Evolutionary conservation across 805 yeast genomes (phyloP), one percentile per base, ranked within the genome.

Genomic region (Lipomyces japonicus): DNA sequence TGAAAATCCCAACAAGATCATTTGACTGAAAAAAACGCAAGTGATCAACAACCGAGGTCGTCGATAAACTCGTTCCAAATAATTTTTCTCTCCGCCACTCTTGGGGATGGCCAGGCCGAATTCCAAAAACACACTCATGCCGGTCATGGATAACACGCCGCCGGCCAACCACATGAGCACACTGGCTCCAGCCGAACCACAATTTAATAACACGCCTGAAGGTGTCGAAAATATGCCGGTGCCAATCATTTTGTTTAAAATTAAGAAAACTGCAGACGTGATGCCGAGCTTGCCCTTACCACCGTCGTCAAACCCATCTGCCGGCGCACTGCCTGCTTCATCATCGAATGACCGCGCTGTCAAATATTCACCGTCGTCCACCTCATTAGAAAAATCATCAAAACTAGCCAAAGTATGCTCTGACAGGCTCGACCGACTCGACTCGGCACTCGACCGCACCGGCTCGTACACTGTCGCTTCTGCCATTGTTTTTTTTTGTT

Each of bases 181-280:
- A 2, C 80, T 65, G 41, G 75, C 67, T 10, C 85, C 86, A 4
- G 82, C 81, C 9, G 80, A 75, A 3, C 86, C 86, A 2, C 80
- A 67, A 37, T 77, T 66, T 7, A 69, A 62, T 55, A 76, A 81
- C 32, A 83, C 80, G 24, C 82, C 74, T 3, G 86, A 77, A 1
- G 87, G 84, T 3, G 85, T 79, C 36, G 82, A 73, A 65, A 82
- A 83, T 34, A 83, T 80, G 24, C 89, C 90, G 2, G 88, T 81
- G 37, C 90, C 90, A 45, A 83, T 76, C 78, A 82, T 82, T 59
- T 83, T 74, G 65, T 83, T 83, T 53, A 82, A 69, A 63, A 81
- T 78, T 46, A 83, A 60, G 28, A 68, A 66, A 18, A 65, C 59
- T 1, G 73, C 65, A 1, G 71, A 66, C 2, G 55, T 34, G 2